Evolutionary conservation across 1,284 basidiomycete species (phyloP), one percentile per base, ranked within the genome.

Genomic region (Fomitopsis palustris): DNA sequence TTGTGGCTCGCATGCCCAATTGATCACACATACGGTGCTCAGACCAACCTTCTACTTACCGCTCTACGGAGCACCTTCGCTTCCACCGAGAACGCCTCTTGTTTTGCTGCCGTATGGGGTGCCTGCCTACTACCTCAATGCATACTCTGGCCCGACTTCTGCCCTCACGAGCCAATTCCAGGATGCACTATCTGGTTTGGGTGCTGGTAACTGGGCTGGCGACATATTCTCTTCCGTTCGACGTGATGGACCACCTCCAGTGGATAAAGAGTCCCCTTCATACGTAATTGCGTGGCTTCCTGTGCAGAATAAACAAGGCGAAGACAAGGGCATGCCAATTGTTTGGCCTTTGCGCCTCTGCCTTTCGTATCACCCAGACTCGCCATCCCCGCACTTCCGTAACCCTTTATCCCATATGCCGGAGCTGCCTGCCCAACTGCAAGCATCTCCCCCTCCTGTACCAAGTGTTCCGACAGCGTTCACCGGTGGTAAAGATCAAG

Each of bases 241-340:
- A 62, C 60, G 61, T 33, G 43, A 41, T 16, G 52, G 43, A 12
- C 43, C 55, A 16, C 10, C n/a, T 19, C 10, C 31, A 14, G 25
- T 23, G 6, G 49, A 25, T 16, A 53, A 58, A 27, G 56, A 55
- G 10, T 2, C n/a, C 6, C 72, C 78, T 5, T 59, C 70, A n/a
- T 90, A 84, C 67, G 71, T 89, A 54, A 83, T 92, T 58, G 87
- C 81, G 2, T 91, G 87, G 86, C 78, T 92, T 38, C 79, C 77
- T 21, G 84, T 92, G 12, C 83, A 90, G 70, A 90, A 89, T 65
- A 85, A 81, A 60, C 86, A 86, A 62, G 88, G 88, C 33, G 88
- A 90, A 69, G 86, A 88, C 62, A 91, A 90, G 66, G 89, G 89
- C 2, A 75, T 90, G 47, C 77, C 81, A n/a, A 75, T 88, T 51